Conservation (phyloP, 306 rosid species). For the Inga oerstediana region DNA sequence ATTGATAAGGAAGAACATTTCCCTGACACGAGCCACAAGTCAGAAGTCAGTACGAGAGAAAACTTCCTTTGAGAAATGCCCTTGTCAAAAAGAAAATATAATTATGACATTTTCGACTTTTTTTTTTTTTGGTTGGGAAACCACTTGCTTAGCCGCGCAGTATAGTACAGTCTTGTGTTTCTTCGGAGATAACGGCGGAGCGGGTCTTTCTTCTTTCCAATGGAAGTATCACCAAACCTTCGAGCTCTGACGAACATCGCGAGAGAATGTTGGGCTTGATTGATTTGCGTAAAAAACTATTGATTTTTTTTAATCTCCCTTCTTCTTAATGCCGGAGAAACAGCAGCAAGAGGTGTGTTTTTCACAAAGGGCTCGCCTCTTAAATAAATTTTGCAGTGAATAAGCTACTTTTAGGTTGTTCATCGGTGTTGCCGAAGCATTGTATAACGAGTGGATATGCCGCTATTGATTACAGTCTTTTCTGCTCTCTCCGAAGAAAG, state of each 20-base stretch:
- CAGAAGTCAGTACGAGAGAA: not conserved
- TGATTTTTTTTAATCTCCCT: not conserved
- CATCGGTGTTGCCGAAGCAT: constrained; percentile 11
- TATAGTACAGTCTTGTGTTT: not conserved
- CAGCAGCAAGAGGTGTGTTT: constrained; percentile 5
- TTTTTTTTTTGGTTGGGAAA: not conserved
- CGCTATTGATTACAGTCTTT: not conserved
- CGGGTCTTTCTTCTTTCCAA: not conserved
- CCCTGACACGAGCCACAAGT: not conserved
- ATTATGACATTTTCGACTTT: not conserved
- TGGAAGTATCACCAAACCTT: not conserved
- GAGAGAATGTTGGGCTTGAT: not conserved
- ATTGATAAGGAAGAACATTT: not conserved
- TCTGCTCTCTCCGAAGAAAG: not conserved
- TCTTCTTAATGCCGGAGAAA: not conserved
- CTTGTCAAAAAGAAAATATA: not conserved
- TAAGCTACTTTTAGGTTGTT: constrained; percentile 30
- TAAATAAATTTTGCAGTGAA: not conserved
- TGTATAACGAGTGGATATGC: not conserved
- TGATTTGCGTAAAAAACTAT: constrained; percentile 31
- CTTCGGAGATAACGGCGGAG: constrained; percentile 21
- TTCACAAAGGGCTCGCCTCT: not conserved
- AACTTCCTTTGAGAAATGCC: not conserved
- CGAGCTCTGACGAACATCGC: not conserved
- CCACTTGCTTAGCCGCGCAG: not conserved